Conservation (phyloP, 345 rosid genomes). For the Citrus mangshanensis region DNA sequence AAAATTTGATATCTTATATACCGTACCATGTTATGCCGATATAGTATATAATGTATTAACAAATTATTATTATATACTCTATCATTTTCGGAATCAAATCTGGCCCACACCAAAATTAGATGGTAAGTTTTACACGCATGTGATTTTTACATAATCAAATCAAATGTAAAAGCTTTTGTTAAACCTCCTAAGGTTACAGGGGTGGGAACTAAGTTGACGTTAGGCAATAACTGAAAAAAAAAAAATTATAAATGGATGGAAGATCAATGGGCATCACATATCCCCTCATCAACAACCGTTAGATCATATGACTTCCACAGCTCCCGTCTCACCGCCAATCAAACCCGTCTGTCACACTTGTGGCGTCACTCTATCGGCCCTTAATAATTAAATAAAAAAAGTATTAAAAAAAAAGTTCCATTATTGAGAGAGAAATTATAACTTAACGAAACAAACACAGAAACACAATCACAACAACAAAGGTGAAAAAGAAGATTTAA, state of each 20-base stretch:
- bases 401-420: not conserved
- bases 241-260: too few species aligned
- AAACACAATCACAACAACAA: not conserved
- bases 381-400: not conserved
- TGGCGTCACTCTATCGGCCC: not conserved
- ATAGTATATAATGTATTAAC: not conserved
- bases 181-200: not conserved
- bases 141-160: not conserved
- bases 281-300: not conserved
- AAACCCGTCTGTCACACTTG: not conserved
- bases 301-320: not conserved
- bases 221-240: too few species aligned
- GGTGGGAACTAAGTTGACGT: too few species aligned
- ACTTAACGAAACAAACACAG: conserved; percentile 8
- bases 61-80: not conserved
- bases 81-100: not conserved
- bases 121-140: not conserved
- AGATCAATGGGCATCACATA: too few species aligned
- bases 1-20: too few species aligned
- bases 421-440: conserved; percentile 1
- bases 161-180: not conserved
- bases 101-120: not conserved
- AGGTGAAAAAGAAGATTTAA: conserved; percentile 5
- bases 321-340: not conserved
- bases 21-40: not conserved